Evolutionary conservation across 208 protist species (phyloP), one percentile per base, ranked within the genome.

Genomic region (Trypanosomatidae sp.): DNA sequence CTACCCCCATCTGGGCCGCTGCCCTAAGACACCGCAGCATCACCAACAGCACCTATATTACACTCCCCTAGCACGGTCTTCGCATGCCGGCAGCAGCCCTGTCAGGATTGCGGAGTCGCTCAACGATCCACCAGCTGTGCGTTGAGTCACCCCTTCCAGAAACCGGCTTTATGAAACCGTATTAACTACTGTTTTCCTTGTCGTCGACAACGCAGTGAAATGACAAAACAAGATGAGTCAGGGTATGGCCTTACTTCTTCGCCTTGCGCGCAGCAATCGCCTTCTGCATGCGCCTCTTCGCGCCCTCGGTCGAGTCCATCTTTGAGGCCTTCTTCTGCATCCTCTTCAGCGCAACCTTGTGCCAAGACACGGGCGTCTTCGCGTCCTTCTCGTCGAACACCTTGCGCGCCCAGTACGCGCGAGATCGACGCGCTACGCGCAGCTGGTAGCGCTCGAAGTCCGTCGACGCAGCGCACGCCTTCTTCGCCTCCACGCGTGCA

Each of bases 371-470:
- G 52, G 92, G 90, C 53, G 53, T 77, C 90, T 93, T 94, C 79
- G 82, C 88, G 83, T 97, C 92, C 72, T 93, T 94, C 81, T 88
- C 92, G 76, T 95, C 90, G 79, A 97, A 97, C 77, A 90, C 77
- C 89, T 95, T 95, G 82, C 92, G 92, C 64, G 90, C 86, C 92
- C 92, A 97, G 92, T 87, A 82, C 76, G 92, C 90, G 67, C 92
- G 92, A 62, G 92, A 97, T 73, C 92, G 92, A 81, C 91, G 91
- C 62, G 92, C 92, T 53, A 95, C 92, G 81, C 88, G 89, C 71
- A 97, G 90, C 86, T 97, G 92, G 81, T 97, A 97, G 88, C 90
- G 90, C 88, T 95, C 90, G 82, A 97, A 97, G 89, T 97, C 92
- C 65, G 89, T 94, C 62, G 90, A 92, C 68, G 58, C 76, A 30